Base-by-base conservation (phyloP, 805 yeast species). In the Hanseniaspora meyeri region DNA sequence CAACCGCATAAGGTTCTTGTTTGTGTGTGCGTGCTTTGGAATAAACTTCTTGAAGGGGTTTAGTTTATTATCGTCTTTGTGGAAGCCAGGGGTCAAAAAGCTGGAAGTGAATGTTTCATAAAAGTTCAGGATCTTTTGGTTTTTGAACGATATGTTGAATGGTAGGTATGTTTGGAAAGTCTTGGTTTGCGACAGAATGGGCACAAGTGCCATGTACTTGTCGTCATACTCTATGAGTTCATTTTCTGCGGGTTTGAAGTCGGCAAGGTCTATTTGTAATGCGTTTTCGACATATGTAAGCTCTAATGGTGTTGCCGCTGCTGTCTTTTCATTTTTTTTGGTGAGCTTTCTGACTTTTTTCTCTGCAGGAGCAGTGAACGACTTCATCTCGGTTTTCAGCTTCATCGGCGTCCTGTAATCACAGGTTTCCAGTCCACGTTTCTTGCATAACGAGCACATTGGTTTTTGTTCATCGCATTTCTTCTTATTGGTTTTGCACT, bases 141-240 rank as follows among this genome's bases (percentile, higher is more conserved):
- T 51, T 24, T 51, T 36, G n/a, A 51, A 51, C 2, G 55, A 51
- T 34, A 51, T 51, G 43, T 51, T 51, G 37, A 51, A 51, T 43
- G 55, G 55, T 17, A 51, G n/a, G 37, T 32, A 51, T 24, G 55
- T 20, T 19, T 51, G 49, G 14, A 34, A 51, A 7, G 49, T 36
- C n/a, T 20, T 43, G 8, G 49, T n/a, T 36, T 51, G 55, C n/a
- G 55, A 51, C 5, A 51, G 16, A 3, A 51, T 27, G 10, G 55
- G 55, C 11, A 32, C 31, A 20, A 38, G 17, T 34, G 36, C 8
- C 10, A 10, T 17, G 17, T 17, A 46, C 14, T 19, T 36, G 27
- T 39, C 17, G 53, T 19, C 34, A 49, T 38, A 32, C 2, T 6
- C 16, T 17, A 19, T 17, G 1, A 14, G 11, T 27, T 40, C 14